Conservation (phyloP, 2,329 filamentous ascomycete genomes). For the Purpureocillium takamizusanense region DNA sequence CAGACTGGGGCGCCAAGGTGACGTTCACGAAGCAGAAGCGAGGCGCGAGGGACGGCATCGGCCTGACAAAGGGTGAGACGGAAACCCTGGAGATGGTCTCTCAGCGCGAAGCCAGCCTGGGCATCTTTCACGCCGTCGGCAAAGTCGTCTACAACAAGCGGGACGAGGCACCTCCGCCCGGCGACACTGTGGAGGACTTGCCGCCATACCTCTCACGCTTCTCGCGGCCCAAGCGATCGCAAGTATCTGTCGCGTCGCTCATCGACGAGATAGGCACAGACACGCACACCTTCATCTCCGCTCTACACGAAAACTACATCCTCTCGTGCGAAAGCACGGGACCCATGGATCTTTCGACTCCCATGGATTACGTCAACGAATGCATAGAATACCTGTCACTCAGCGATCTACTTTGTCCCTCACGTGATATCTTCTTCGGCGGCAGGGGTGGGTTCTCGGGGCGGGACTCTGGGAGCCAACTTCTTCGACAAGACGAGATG, state of each 20-base stretch:
- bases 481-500: slow-evolving; percentile 86
- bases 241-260: slow-evolving; percentile 64
- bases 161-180: slow-evolving; percentile 39
- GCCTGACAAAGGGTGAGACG: slow-evolving; percentile 66
- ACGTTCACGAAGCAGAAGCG: slow-evolving; percentile 62
- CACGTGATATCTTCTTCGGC: slow-evolving; percentile 59
- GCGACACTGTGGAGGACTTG: slow-evolving; percentile 40
- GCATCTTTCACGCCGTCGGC: slow-evolving; percentile 92
- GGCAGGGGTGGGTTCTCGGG: slow-evolving; percentile 44
- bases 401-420: slow-evolving; percentile 74
- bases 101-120: slow-evolving; percentile 79
- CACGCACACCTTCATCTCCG: slow-evolving; percentile 78
- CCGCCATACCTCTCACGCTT: slow-evolving; percentile 49
- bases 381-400: slow-evolving; percentile 84
- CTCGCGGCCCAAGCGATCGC: slow-evolving; percentile 51
- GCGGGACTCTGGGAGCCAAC: slow-evolving; percentile 57
- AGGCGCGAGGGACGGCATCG: slow-evolving; percentile 42
- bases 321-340: slow-evolving; percentile 63
- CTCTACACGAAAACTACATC: slow-evolving; percentile 88
- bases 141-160: slow-evolving; percentile 97
- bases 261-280: slow-evolving; percentile 92
- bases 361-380: slow-evolving; percentile 71
- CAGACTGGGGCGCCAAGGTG: slow-evolving; percentile 67
- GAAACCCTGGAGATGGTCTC: slow-evolving; percentile 75
- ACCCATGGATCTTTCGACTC: slow-evolving; percentile 42